A percentile compares a stretch with the other conserved stretches of the same genome.
These are phyloP conservation scores for Mimosa pudica DNA, from an alignment of 306 rosid genomes.

Conservation along the genomic window DNA sequence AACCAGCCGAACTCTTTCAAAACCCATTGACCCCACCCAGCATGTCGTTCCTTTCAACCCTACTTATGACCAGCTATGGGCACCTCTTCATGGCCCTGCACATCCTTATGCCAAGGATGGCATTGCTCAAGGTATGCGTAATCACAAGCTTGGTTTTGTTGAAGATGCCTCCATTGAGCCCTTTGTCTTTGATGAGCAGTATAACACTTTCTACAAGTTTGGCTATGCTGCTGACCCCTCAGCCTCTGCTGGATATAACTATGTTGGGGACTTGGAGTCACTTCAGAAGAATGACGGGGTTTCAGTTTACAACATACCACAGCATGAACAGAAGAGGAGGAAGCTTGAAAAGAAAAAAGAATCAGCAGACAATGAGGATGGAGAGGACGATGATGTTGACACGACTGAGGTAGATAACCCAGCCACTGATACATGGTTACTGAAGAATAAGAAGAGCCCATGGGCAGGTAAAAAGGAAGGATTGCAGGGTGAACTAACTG, in stretches of 20 bases:
- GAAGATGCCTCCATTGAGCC: conserved; percentile 87
- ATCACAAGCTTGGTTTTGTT: conserved; percentile 93
- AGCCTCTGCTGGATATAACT: conserved; percentile 70
- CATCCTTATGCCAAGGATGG: conserved; percentile 97
- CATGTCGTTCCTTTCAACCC: conserved; percentile 80
- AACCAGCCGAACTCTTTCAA: conserved; percentile 39
- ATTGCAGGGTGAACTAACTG: conserved; percentile 64
- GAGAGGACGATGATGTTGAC: conserved; percentile 17
- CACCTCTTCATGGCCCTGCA: conserved; percentile 86
- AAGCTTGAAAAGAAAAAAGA: conserved; percentile 59
- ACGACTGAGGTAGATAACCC: conserved; percentile 65
- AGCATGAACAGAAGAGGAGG: conserved; percentile 77
- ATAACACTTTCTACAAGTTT: conserved; percentile 83
- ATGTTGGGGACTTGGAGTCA: conserved; percentile 73
- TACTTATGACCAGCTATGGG: conserved; percentile 89
- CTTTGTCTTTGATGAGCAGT: conserved; percentile 88
- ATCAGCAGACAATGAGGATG: conserved; percentile 28
- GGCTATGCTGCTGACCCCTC: conserved; percentile 96
- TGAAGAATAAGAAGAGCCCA: conserved; percentile 90
- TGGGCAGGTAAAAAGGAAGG: conserved; percentile 97
- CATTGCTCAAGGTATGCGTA: conserved; percentile 91
- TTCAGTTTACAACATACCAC: conserved; percentile 80
- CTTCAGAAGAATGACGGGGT: conserved; percentile 62
- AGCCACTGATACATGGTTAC: conserved; percentile 71
- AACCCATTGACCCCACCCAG: conserved; percentile 83